These are phyloP conservation scores for Agrocybe praecox DNA, from an alignment of 768 basidiomycete species.

Conservation along the genomic window DNA sequence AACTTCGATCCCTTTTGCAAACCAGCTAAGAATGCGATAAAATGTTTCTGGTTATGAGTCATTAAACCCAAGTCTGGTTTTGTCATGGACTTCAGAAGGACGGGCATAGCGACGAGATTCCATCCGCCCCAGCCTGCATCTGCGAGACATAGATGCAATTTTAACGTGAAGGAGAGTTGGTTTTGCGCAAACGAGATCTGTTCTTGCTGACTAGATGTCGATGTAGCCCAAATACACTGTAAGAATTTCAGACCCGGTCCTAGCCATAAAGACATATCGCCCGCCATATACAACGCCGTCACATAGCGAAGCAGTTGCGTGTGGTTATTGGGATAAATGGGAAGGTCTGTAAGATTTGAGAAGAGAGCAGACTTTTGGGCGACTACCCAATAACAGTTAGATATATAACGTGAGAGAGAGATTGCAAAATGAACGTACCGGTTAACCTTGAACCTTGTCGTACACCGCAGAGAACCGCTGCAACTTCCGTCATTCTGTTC, in stretches of 20 bases:
- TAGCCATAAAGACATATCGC: conserved; percentile 53
- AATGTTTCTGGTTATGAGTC: conserved; percentile 39
- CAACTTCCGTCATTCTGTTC: conserved; percentile 56
- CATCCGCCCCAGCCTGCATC: conserved; percentile 78
- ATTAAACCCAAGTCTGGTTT: conserved; percentile 38
- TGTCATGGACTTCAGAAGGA: conserved; percentile 51
- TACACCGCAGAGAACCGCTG: conserved; percentile 59
- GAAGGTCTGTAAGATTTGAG: conserved; percentile 28
- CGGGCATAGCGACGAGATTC: conserved; percentile 67
- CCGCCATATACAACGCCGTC: conserved; percentile 40
- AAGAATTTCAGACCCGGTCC: conserved; percentile 58
- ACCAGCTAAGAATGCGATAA: conserved; percentile 52
- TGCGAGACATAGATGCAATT: conserved; percentile 61
- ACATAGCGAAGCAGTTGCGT: conserved; percentile 40
- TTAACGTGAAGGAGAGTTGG: conserved; percentile 43
- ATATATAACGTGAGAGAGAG: background rate
- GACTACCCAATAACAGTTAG: conserved; percentile 23
- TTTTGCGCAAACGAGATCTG: conserved; percentile 1
- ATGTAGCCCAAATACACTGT: conserved; percentile 46
- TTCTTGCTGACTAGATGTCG: conserved; percentile 10
- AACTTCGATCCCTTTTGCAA: conserved; percentile 52
- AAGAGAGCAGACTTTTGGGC: conserved; percentile 37
- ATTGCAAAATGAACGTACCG: conserved; percentile 39
- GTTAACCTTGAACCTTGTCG: conserved; percentile 72
- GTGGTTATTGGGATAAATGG: conserved; percentile 28